phyloP scores from a whole-genome alignment of 345 rosid species.

The Euphorbia peplus region DNA sequence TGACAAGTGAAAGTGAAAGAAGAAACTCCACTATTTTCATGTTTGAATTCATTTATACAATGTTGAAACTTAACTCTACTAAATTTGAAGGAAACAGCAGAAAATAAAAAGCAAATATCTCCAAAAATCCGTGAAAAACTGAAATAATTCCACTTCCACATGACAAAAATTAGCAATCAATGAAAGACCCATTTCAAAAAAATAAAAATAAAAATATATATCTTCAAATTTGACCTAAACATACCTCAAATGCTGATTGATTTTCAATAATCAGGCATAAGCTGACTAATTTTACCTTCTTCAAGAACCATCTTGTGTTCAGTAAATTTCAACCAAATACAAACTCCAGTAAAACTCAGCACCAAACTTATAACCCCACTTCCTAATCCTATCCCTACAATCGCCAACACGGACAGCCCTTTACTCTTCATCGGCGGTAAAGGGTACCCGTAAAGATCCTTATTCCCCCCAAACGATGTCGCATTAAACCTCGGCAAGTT shows the following conservation, averaged over 20 bases:
- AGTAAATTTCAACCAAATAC: conserved; percentile 76
- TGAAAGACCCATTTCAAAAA: too few species aligned
- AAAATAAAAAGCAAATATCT: background rate
- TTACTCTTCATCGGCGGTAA: conserved; percentile 55
- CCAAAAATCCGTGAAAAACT: conserved; percentile 16
- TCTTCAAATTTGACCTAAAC: conserved; percentile 7
- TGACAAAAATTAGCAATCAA: too few species aligned
- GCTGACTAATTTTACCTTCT: conserved; percentile 67
- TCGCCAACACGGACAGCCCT: conserved; percentile 77
- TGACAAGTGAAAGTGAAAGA: background rate
- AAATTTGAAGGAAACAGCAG: background rate
- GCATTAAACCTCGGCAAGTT: conserved; percentile 65
- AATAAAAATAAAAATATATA: conserved; percentile 3
- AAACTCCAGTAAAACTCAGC: conserved; percentile 84
- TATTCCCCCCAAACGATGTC: conserved; percentile 67
- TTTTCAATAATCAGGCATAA: conserved; percentile 68
- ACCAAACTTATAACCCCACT: conserved; percentile 87
- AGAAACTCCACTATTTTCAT: conserved; percentile 14
- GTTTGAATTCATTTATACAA: conserved; percentile 22
- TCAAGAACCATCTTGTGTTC: conserved; percentile 64
- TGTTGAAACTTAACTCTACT: conserved; percentile 6
- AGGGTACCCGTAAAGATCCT: conserved; percentile 84
- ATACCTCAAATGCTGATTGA: conserved; percentile 13
- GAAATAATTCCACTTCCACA: background rate
- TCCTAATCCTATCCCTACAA: conserved; percentile 92